Percentiles rank a stretch among this genome's conserved stretches.
phyloP scores from a whole-genome alignment of 2,329 filamentous ascomycete genomes.

The Ceratocystis ficicola region DNA sequence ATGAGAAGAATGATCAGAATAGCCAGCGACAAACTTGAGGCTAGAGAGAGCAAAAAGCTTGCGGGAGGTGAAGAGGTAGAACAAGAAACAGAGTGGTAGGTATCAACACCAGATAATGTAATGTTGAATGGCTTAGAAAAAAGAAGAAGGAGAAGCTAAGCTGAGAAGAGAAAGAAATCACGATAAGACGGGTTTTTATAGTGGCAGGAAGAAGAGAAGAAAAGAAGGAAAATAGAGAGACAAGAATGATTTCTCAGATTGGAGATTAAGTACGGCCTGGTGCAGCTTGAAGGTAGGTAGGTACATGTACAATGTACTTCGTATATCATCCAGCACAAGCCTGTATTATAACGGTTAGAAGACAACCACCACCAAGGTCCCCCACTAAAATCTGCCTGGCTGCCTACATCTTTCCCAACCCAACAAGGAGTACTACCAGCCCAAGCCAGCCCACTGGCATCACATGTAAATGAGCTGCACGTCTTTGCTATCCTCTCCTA shows the following conservation, averaged over 20 bases:
- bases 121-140: constrained; percentile 1
- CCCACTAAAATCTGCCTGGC: neutral
- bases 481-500: neutral
- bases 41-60: neutral
- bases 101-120: neutral
- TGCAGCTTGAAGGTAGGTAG: neutral
- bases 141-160: constrained; percentile 1
- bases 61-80: neutral
- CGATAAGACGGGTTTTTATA: neutral
- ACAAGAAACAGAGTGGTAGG: neutral
- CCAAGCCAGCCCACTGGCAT: neutral
- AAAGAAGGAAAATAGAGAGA: constrained; percentile 20
- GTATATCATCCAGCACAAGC: neutral
- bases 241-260: constrained; percentile 22
- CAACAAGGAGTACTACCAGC: neutral
- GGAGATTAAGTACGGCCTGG: constrained; percentile 6
- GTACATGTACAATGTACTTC: neutral
- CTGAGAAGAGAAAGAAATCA: neutral
- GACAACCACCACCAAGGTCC: neutral
- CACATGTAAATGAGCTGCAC: neutral
- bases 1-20: neutral
- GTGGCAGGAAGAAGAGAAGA: constrained; percentile 1
- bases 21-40: neutral
- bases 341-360: neutral
- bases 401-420: neutral